Evolutionary conservation across 2,329 filamentous ascomycete species (phyloP).

Genomic region (Aphanocladium album): DNA sequence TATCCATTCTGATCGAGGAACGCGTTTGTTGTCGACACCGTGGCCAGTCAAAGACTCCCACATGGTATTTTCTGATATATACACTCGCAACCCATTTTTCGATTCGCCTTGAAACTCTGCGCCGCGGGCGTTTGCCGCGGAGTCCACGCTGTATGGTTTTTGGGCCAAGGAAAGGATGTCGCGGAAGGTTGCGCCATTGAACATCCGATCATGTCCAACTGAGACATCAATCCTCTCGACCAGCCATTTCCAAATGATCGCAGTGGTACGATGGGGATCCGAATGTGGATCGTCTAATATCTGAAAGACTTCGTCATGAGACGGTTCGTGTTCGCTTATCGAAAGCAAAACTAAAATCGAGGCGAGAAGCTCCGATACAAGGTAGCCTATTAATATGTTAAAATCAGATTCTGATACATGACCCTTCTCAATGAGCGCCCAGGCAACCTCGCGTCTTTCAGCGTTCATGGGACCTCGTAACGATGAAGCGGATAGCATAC

Average conservation of each 20-base stretch:
- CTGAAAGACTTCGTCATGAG: slow-evolving; percentile 17
- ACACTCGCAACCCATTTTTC: slow-evolving; percentile 29
- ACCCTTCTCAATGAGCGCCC: no score
- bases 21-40: slow-evolving; percentile 51
- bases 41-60: slow-evolving; percentile 59
- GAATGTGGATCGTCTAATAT: slow-evolving; percentile 13
- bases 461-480: not conserved
- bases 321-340: not conserved
- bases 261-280: slow-evolving; percentile 22
- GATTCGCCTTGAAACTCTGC: not conserved
- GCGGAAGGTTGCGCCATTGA: slow-evolving; percentile 35
- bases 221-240: slow-evolving; percentile 30
- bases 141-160: not conserved
- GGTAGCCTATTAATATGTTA: slow-evolving; percentile 23
- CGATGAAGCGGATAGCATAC: slow-evolving; percentile 20
- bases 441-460: no score
- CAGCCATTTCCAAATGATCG: slow-evolving; percentile 34
- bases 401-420: not conserved
- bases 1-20: slow-evolving; percentile 56
- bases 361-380: slow-evolving; percentile 27
- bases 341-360: slow-evolving; percentile 23
- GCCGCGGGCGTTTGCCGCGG: no score
- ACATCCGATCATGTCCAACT: slow-evolving; percentile 27
- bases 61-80: slow-evolving; percentile 49
- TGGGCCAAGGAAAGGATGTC: slow-evolving; percentile 24